These are phyloP conservation scores for Penicillium sp. DNA, from an alignment of 2,329 filamentous ascomycete genomes.

Conservation along the genomic window DNA sequence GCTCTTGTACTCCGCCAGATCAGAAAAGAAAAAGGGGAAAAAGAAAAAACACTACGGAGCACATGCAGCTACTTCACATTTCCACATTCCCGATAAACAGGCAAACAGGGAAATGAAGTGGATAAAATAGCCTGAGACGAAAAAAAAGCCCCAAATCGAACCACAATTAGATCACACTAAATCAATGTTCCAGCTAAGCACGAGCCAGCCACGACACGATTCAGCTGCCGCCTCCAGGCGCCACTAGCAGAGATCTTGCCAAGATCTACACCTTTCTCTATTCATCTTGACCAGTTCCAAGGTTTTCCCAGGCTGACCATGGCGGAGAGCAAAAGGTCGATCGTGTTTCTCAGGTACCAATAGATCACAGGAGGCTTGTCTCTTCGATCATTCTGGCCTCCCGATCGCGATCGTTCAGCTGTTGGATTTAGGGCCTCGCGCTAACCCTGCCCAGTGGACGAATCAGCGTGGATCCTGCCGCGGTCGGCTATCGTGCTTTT, in stretches of 20 bases:
- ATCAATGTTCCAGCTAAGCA: constrained; percentile 9
- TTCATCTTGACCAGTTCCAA: background rate
- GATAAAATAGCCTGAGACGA: background rate
- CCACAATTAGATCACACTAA: background rate
- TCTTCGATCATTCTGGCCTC: background rate
- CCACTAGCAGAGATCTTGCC: constrained; percentile 8
- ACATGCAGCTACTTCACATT: background rate
- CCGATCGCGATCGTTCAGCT: background rate
- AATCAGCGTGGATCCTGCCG: background rate
- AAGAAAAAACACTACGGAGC: too few species aligned
- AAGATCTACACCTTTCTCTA: constrained; percentile 8
- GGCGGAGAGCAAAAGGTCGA: background rate
- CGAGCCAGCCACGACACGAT: constrained; percentile 15
- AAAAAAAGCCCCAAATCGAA: background rate
- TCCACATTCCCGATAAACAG: too few species aligned
- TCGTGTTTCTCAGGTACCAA: background rate
- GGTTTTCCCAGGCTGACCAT: background rate
- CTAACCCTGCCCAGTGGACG: background rate
- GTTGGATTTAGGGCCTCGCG: background rate
- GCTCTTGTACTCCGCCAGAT: background rate
- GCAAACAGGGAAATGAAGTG: background rate
- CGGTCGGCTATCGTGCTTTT: constrained; percentile 17
- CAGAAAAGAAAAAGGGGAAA: too few species aligned
- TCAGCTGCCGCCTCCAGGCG: constrained; percentile 18
- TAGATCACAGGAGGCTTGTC: background rate